A percentile compares a stretch with the other conserved stretches of the same genome.
Conservation (phyloP, 768 basidiomycete genomes). For the Tricholoma hemisulphureum region DNA sequence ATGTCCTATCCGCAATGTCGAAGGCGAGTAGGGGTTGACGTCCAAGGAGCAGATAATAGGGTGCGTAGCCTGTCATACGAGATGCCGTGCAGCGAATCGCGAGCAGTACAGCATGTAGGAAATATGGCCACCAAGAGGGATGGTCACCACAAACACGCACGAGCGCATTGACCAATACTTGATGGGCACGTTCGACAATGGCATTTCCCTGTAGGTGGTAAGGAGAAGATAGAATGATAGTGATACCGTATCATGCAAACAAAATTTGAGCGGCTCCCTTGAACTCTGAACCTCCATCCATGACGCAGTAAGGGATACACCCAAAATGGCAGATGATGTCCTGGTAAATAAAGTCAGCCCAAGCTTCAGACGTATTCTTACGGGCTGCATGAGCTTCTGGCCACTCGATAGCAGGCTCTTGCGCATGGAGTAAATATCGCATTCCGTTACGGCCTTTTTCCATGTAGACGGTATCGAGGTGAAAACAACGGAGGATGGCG, state of each 20-base stretch:
- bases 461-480: too few species aligned
- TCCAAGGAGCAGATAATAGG: slow-evolving; percentile 1
- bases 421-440: slow-evolving; percentile 26
- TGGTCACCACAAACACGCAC: not conserved
- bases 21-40: too few species aligned
- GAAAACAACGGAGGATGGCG: not conserved
- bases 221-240: slow-evolving; percentile 24
- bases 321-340: too few species aligned
- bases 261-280: too few species aligned
- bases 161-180: too few species aligned
- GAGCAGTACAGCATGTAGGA: not conserved
- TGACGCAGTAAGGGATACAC: too few species aligned
- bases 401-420: slow-evolving; percentile 21
- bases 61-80: not conserved
- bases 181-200: too few species aligned
- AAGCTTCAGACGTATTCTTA: slow-evolving; percentile 6
- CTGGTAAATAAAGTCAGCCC: slow-evolving; percentile 31
- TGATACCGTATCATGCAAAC: slow-evolving; percentile 21
- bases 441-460: too few species aligned
- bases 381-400: slow-evolving; percentile 17
- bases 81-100: not conserved
- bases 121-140: not conserved
- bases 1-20: too few species aligned
- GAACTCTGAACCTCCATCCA: too few species aligned
- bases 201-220: slow-evolving; percentile 32